Base-by-base conservation (phyloP, 345 rosid species). In the Diplotaxis tenuifolia region DNA sequence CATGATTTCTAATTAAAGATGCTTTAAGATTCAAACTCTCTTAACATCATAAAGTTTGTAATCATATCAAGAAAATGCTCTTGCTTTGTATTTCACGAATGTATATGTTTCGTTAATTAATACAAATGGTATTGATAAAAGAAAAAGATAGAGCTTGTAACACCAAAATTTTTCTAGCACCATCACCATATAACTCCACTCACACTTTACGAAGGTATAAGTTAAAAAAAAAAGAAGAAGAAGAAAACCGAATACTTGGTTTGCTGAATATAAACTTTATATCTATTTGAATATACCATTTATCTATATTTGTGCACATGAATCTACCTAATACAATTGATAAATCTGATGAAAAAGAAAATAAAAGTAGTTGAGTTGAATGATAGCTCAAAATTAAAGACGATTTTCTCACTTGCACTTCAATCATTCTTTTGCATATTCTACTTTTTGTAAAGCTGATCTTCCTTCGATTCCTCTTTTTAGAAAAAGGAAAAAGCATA, bases 391-490 rank as follows among this genome's bases (percentile, higher is more conserved):
- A 62, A 55, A 62, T 54, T 68, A 62, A 69, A 69, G 74, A 42
- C 28, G 62, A 69, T 59, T 62, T 69, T 75, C 36, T 62, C 62
- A 61, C 62, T 80, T 82, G 86, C 85, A 74, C 82, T 78, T 72
- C 79, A 71, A 69, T 75, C 58, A 69, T 75, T 27, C 79, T 69
- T 69, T 69, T 54, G 58, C 65, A 75, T 52, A 54, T 69, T 75
- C 79, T 45, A 62, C 70, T 75, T 75, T 75, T 75, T 75, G 57
- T 54, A 75, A 75, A 62, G 79, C 74, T 69, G 70, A n/a, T 62
- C 38, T 29, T 68, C 25, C 64, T 68, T 69, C 58, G 11, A 38
- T 69, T 68, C 47, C 40, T 47, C 32, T 73, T 73, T 50, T 28
- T 14, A n/a, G n/a, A 9, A 21, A 49, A 25, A 3, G 7, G 18